A percentile compares a stretch with the other conserved stretches of the same genome.
phyloP scores from a whole-genome alignment of 2,329 filamentous ascomycete species.

The Cyphellophora europaea region DNA sequence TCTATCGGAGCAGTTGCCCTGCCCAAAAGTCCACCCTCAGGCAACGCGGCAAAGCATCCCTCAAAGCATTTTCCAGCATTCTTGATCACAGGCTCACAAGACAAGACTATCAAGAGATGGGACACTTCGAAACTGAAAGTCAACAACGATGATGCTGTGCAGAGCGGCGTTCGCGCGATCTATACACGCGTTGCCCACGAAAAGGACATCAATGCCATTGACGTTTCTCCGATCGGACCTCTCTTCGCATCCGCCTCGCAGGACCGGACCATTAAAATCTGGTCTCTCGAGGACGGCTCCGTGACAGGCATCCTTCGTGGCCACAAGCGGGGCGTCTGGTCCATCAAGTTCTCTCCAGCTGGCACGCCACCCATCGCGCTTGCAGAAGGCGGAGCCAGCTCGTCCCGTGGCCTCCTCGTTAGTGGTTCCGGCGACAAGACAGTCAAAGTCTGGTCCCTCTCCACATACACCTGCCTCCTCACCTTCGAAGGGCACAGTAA shows the following conservation, averaged over 20 bases:
- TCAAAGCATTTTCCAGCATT: constrained; percentile 40
- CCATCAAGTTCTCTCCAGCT: constrained; percentile 77
- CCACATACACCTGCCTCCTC: constrained; percentile 83
- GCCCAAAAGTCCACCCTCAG: constrained; percentile 58
- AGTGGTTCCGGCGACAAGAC: constrained; percentile 96
- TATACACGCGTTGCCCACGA: constrained; percentile 96
- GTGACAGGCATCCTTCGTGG: constrained; percentile 84
- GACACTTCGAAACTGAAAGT: constrained; percentile 59
- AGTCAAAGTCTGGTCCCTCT: constrained; percentile 86
- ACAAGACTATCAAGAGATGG: constrained; percentile 93
- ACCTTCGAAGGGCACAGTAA: constrained; percentile 97
- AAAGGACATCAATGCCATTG: constrained; percentile 95
- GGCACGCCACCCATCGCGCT: constrained; percentile 65
- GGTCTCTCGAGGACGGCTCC: constrained; percentile 82
- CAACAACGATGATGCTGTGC: constrained; percentile 22
- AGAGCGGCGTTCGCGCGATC: constrained; percentile 42
- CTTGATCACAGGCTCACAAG: constrained; percentile 84
- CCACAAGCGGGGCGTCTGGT: constrained; percentile 93
- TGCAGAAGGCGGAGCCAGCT: constrained; percentile 60
- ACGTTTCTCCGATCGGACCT: constrained; percentile 63
- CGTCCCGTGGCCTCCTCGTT: constrained; percentile 68
- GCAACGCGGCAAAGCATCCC: constrained; percentile 28
- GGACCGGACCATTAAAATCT: constrained; percentile 94
- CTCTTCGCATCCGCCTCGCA: constrained; percentile 94
- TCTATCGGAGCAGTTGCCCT: constrained; percentile 84